phyloP scores from a whole-genome alignment of 75 land plant species.

The Cunninghamia lanceolata region DNA sequence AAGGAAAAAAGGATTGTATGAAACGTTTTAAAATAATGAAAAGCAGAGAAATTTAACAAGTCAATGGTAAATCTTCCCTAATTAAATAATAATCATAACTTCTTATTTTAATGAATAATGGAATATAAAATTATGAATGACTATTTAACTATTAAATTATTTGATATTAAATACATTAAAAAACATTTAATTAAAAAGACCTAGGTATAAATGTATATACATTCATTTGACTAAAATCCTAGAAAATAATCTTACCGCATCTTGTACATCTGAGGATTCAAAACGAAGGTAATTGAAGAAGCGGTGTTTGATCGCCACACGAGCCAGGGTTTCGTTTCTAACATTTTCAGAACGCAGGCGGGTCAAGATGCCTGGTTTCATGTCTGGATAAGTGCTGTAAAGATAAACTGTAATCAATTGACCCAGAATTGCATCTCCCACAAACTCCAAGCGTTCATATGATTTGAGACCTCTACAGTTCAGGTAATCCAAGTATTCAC shows the following conservation, averaged over 20 bases:
- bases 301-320: conserved; percentile 29
- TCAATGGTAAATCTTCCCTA: too few relatives aligned
- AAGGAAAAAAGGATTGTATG: too few relatives aligned
- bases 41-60: too few relatives aligned
- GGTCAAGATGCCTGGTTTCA: conserved; percentile 38
- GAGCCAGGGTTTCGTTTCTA: conserved; percentile 56
- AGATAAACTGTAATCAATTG: conserved; percentile 30
- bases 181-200: too few relatives aligned
- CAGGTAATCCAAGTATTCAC: background rate
- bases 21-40: too few relatives aligned
- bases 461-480: background rate
- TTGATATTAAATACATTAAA: too few relatives aligned
- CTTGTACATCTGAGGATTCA: conserved; percentile 15
- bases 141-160: too few relatives aligned
- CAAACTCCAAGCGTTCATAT: conserved; percentile 47
- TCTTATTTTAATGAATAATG: too few relatives aligned
- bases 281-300: conserved; percentile 35
- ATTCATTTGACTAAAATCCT: too few relatives aligned
- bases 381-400: conserved; percentile 28
- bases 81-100: too few relatives aligned
- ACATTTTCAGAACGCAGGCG: conserved; percentile 48
- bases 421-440: conserved; percentile 52
- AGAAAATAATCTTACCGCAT: conserved; percentile 21
- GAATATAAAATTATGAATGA: too few relatives aligned
- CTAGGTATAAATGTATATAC: too few relatives aligned